Evolutionary conservation across 2,329 filamentous ascomycete genomes (phyloP).

Genomic region (Colletotrichum salicis): DNA sequence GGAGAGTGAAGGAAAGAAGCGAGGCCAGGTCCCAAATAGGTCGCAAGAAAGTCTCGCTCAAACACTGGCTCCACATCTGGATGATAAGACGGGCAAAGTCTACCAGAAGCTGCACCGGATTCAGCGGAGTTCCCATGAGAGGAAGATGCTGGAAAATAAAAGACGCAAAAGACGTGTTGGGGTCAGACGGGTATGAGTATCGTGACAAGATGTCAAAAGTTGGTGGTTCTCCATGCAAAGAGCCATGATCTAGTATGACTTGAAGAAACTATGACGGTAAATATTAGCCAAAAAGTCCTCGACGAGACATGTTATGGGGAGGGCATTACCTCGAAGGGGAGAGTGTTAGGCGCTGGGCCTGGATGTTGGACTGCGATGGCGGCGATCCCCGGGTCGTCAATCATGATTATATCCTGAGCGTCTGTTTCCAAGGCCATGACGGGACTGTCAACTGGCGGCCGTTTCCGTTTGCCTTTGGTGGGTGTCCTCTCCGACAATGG

Average conservation of each 20-base stretch:
- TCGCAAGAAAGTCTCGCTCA: conserved; percentile 69
- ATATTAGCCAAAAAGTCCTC: conserved; percentile 37
- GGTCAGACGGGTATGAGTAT: conserved; percentile 73
- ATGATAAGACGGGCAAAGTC: conserved; percentile 74
- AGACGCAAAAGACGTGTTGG: conserved; percentile 70
- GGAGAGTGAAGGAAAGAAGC: conserved; percentile 71
- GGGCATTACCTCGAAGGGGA: conserved; percentile 57
- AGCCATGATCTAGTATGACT: conserved; percentile 71
- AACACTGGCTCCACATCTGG: conserved; percentile 74
- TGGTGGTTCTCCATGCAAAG: conserved; percentile 64
- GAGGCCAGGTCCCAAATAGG: conserved; percentile 75
- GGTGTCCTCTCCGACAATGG: conserved; percentile 67
- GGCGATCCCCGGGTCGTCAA: conserved; percentile 39
- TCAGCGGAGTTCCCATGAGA: conserved; percentile 59
- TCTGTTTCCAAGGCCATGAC: conserved; percentile 68
- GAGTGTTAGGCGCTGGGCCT: conserved; percentile 25
- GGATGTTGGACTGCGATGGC: not conserved
- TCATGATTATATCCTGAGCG: conserved; percentile 54
- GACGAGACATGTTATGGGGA: not conserved
- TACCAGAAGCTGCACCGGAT: conserved; percentile 66
- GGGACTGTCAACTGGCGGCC: conserved; percentile 73
- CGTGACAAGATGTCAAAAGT: conserved; percentile 76
- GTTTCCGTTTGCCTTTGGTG: conserved; percentile 76
- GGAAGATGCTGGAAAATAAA: conserved; percentile 76
- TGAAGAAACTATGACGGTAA: conserved; percentile 62